Evolutionary conservation across 75 land plant species (phyloP), one percentile per base, ranked within the genome.

Genomic region (Picea glauca): DNA sequence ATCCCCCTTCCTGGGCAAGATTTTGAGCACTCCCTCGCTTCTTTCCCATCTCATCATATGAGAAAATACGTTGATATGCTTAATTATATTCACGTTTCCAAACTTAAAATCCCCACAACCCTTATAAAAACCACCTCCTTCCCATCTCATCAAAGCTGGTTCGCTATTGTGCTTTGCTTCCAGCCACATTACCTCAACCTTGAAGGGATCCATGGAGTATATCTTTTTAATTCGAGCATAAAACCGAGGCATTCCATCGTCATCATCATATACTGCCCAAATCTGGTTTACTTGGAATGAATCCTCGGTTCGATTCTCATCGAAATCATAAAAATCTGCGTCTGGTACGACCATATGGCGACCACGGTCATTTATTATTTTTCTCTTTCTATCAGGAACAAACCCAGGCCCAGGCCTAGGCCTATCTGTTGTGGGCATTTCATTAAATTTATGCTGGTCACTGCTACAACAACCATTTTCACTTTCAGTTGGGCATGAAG

Each of bases 241-340:
- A 54, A 32, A 86, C 6, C 91, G 85, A 14, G 93, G 93, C 91
- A 91, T 89, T 2, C 89, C 91, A 81, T 89, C 87, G 46, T 85
- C 84, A 62, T 82, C 84, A 65, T 91, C 93, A 80, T 91, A 91
- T 8, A 76, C 60, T 17, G 89, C 91, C 93, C 93, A 89, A 13
- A 89, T 79, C 77, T 91, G 87, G 21, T 87, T 83, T 2, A 54
- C 63, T 66, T 65, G 60, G 72, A 91, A 85, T 58, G 75, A 74
- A 5, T 20, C 60, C 64, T 87, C 89, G 0, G 76, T 72, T 12
- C 91, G 85, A 58, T 87, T 84, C 62, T 72, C 68, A 73, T 89
- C 91, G 79, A 91, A 89, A 60, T 89, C 81, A 74, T 87, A 74
- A 54, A 91, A 89, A 72, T 91, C 87, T 2, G 91, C 76, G 80